Evolutionary conservation across 2,329 filamentous ascomycete species (phyloP), one percentile per base, ranked within the genome.

Genomic region (Penicillium sp.): DNA sequence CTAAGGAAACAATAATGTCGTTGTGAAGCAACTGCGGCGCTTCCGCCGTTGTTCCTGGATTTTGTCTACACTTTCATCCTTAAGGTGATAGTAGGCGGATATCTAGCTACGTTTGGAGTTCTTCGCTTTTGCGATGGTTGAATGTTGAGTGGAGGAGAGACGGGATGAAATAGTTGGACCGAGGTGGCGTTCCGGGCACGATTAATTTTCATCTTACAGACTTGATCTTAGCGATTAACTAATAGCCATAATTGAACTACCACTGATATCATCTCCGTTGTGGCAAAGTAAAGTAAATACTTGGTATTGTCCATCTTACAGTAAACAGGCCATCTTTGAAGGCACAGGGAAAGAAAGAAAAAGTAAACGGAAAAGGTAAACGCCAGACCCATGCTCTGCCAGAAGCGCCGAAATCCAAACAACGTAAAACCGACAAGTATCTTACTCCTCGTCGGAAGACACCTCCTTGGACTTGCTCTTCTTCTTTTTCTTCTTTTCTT

Each of bases 401-500:
- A 68, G 69, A 73, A 71, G 74, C 73, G 73, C 74, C 73, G 65
- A 68, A 66, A 60, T 57, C 58, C 56, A 62, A 66, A 64, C 61
- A 66, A 62, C 66, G 56, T 51, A 58, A 64, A 65, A 60, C 55
- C 53, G 52, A 57, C 49, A 55, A 60, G 57, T 37, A 58, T 53
- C 55, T 66, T 61, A 73, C 63, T 68, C 70, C 51, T 70, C 66
- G 49, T 72, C 71, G 59, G 70, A 70, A 22, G 62, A 63, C 13
- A 57, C 67, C 37, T 70, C 68, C 68, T 74, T 73, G 55, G 71
- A 73, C 67, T 76, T 76, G 70, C 72, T 75, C 69, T 78, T 77
- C 67, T 75, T 79, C 64, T 77, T 79, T 70, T 79, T 80, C 80
- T 86, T 88, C 80, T 86, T 87, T 70, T 84, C 83, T 79, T 88